Base-by-base conservation (phyloP, 2,329 filamentous ascomycete genomes). In the Ophiostoma angusticollis region DNA sequence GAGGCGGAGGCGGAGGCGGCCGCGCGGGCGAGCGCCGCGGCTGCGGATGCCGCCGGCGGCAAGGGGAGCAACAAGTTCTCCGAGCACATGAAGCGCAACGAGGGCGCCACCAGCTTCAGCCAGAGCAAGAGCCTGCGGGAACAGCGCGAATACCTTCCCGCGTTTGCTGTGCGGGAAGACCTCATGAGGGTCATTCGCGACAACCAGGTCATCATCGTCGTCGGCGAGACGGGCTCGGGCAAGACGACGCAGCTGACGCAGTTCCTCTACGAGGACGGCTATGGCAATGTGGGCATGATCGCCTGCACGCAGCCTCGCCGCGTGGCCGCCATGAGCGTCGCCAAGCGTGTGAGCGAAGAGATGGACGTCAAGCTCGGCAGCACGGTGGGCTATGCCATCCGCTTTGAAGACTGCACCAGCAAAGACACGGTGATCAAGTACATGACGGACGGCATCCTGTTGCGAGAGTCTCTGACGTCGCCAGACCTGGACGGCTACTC, bases 221-320 rank as follows among this genome's bases (percentile, higher is more conserved):
- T 98, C 35, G 91, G 91, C 32, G 89, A 98, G 62, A 98, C 91
- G 1, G 91, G 91, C 5, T 96, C 89, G 1, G 91, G 91, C 36
- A 98, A 98, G 62, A 98, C 91, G 3, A 98, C 91, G 0, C 91
- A 98, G 59, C 64, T 98, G 44, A 95, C 93, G 0, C 93, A 98
- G 54, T 98, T 96, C 50, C 67, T 98, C 9, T 78, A 93, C 54
- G 91, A 98, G 58, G 91, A 96, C 52, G 93, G 93, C 1, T 98
- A 95, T 56, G 84, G 80, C 12, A 81, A 80, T 40, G 63, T 70
- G 23, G 91, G 91, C 35, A 78, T 95, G 70, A 96, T 98, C 50
- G 89, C 86, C 5, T 98, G 91, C 55, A 98, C 91, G 1, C 91
- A 98, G 50, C 91, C 91, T 37, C 77, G 91, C 52, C 83, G 91